These are phyloP conservation scores for Camillea tinctor DNA, from an alignment of 2,329 filamentous ascomycete genomes.

Conservation along the genomic window DNA sequence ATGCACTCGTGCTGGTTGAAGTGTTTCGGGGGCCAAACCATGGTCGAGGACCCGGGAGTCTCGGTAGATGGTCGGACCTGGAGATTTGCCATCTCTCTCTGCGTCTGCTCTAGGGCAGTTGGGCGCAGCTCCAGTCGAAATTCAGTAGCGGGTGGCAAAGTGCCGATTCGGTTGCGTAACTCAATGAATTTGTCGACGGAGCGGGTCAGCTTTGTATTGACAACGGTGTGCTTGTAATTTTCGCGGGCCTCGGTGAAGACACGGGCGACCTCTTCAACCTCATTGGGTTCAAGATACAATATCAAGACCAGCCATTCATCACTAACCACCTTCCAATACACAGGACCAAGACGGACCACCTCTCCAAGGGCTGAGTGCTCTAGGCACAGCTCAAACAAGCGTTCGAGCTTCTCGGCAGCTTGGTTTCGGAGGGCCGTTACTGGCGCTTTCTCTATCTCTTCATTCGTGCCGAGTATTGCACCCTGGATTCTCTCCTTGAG, in stretches of 20 bases:
- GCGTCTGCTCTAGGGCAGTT: not conserved
- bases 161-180: not conserved
- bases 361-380: not conserved
- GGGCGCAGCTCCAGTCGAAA: not conserved
- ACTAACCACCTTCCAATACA: not conserved
- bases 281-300: not conserved
- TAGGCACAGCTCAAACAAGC: not conserved
- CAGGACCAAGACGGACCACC: not conserved
- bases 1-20: not conserved
- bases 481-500: not conserved
- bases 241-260: not conserved
- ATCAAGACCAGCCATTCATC: not conserved
- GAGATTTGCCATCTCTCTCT: not conserved
- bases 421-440: not conserved
- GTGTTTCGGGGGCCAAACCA: not conserved
- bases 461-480: not conserved
- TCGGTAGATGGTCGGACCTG: not conserved
- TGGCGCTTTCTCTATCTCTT: not conserved
- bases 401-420: not conserved
- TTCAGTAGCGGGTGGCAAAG: not conserved
- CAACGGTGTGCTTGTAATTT: not conserved
- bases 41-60: not conserved
- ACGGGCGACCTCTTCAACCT: not conserved
- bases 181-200: not conserved
- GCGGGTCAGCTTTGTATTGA: not conserved